These are phyloP conservation scores for Phaeosphaeria sp. DNA, from an alignment of 2,329 filamentous ascomycete genomes.

Conservation along the genomic window DNA sequence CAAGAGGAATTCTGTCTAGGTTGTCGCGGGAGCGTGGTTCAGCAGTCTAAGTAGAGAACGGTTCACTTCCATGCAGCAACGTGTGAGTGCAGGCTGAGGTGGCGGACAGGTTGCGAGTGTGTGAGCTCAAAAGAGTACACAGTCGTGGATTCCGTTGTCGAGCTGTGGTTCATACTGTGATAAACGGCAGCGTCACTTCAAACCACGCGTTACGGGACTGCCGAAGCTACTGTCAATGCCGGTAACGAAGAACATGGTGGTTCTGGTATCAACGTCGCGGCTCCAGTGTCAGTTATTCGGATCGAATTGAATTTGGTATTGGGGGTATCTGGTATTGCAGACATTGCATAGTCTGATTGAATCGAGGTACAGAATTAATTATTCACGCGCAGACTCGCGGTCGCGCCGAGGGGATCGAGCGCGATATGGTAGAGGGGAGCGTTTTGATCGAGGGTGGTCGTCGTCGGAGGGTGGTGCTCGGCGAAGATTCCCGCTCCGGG, in stretches of 20 bases:
- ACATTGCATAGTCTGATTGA: neutral
- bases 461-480: slow-evolving; percentile 11
- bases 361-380: neutral
- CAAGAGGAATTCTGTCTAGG: neutral
- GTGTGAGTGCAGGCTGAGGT: neutral
- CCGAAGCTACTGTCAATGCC: too few relatives aligned
- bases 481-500: slow-evolving; percentile 15
- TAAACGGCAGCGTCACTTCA: too few relatives aligned
- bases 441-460: slow-evolving; percentile 14
- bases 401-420: slow-evolving; percentile 18
- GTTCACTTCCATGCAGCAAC: neutral
- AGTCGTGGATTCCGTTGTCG: neutral
- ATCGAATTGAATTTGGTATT: too few relatives aligned
- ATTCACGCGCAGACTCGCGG: neutral
- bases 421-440: slow-evolving; percentile 24
- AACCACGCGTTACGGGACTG: too few relatives aligned
- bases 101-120: neutral
- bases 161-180: neutral
- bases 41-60: neutral
- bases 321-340: neutral
- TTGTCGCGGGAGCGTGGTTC: neutral
- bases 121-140: neutral
- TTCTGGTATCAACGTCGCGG: too few relatives aligned
- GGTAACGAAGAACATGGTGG: too few relatives aligned
- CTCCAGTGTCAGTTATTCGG: too few relatives aligned